These are phyloP conservation scores for Aethionema arabicum DNA, from an alignment of 345 rosid species.

Conservation along the genomic window DNA sequence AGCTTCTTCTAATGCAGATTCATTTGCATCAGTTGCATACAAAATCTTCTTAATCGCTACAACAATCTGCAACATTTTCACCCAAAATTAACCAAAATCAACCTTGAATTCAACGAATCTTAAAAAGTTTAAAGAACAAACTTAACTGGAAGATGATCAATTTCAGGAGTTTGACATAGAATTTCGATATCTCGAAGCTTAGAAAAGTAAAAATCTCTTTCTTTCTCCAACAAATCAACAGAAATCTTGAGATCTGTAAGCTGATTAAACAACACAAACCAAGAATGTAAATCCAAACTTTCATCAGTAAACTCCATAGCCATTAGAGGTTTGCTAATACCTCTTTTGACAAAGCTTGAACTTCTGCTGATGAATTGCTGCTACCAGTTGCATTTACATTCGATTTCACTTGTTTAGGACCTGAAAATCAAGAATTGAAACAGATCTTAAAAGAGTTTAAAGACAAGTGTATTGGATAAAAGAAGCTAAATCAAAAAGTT, in stretches of 20 bases:
- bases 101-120: background rate
- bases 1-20: conserved; percentile 81
- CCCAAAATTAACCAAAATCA: conserved; percentile 12
- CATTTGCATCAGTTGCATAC: conserved; percentile 78
- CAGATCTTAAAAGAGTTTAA: background rate
- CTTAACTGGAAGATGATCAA: conserved; percentile 69
- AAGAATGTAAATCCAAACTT: conserved; percentile 2
- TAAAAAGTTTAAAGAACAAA: background rate
- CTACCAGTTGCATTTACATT: conserved; percentile 41
- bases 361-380: conserved; percentile 48
- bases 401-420: conserved; percentile 56
- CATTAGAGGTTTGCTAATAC: conserved; percentile 41
- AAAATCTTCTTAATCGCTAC: conserved; percentile 81
- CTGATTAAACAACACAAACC: conserved; percentile 34
- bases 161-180: conserved; percentile 73
- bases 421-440: conserved; percentile 36
- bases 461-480: conserved; percentile 1
- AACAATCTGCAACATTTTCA: conserved; percentile 54
- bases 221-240: conserved; percentile 76
- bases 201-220: conserved; percentile 89
- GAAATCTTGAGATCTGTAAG: conserved; percentile 71
- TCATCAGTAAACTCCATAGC: background rate
- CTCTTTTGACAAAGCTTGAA: conserved; percentile 77
- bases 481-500: background rate
- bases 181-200: conserved; percentile 84